A percentile compares a stretch with the other conserved stretches of the same genome.
Evolutionary conservation across 2,329 filamentous ascomycete species (phyloP).

Genomic region (Beauveria medogensis): DNA sequence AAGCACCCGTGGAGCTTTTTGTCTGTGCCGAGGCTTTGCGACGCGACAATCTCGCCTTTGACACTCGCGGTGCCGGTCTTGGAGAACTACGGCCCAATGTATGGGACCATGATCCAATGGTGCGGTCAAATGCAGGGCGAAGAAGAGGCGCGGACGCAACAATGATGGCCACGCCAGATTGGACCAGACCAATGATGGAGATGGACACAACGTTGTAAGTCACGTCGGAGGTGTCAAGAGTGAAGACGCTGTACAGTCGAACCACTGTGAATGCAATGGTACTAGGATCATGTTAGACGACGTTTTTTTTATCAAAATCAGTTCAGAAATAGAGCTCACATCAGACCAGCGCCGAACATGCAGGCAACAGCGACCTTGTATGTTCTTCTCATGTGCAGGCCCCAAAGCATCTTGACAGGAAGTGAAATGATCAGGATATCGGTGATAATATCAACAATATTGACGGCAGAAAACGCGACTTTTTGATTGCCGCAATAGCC

Average conservation of each 20-base stretch:
- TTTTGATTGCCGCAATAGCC: slow-evolving; percentile 14
- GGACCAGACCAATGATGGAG: slow-evolving; percentile 12
- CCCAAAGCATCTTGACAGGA: slow-evolving; percentile 13
- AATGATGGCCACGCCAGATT: slow-evolving; percentile 15
- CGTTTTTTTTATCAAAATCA: no score
- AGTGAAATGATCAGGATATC: slow-evolving; percentile 15
- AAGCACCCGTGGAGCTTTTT: neutral
- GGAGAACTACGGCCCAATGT: neutral
- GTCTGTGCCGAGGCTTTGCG: neutral
- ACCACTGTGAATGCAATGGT: slow-evolving; percentile 14
- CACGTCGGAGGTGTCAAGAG: slow-evolving; percentile 14
- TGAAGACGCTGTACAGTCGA: slow-evolving; percentile 14
- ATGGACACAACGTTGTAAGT: slow-evolving; percentile 12
- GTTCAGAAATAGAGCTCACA: slow-evolving; percentile 8
- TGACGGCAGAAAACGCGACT: slow-evolving; percentile 13
- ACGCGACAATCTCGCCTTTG: neutral
- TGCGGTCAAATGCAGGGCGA: slow-evolving; percentile 15
- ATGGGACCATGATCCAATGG: slow-evolving; percentile 8
- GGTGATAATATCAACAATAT: slow-evolving; percentile 15
- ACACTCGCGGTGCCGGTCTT: neutral
- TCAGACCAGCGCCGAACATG: slow-evolving; percentile 14
- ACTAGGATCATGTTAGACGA: neutral
- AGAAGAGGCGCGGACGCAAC: slow-evolving; percentile 15
- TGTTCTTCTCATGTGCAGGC: slow-evolving; percentile 11
- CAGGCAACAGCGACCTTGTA: slow-evolving; percentile 15